phyloP scores from a whole-genome alignment of 352 stramenopile genomes.

The Aphanomyces cochlioides region DNA sequence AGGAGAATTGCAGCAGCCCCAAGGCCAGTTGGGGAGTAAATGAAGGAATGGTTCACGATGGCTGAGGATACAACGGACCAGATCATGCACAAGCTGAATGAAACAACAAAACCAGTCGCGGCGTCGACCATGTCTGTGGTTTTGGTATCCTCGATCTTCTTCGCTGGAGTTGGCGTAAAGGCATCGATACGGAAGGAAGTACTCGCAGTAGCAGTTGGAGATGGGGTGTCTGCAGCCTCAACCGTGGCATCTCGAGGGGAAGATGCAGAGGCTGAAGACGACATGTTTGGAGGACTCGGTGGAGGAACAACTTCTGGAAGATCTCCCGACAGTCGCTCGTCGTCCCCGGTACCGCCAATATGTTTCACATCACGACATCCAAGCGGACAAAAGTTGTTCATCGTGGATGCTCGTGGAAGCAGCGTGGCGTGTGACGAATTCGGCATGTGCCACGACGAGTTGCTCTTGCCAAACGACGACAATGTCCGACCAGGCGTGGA shows the following conservation, averaged over 20 bases:
- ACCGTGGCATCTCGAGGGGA: background rate
- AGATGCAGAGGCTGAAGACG: background rate
- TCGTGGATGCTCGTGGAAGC: conserved; percentile 6
- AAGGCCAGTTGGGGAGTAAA: conserved; percentile 2
- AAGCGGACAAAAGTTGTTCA: conserved; percentile 12
- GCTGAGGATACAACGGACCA: conserved; percentile 13
- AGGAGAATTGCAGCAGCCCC: conserved; percentile 1
- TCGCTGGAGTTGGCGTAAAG: background rate
- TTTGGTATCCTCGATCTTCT: conserved; percentile 1
- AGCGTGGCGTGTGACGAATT: background rate
- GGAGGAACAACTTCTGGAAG: background rate
- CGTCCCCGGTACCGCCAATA: background rate
- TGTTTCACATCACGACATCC: conserved; percentile 8
- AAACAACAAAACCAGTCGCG: conserved; percentile 19
- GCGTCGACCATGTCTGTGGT: conserved; percentile 10
- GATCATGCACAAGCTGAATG: conserved; percentile 23
- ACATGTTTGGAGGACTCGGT: background rate
- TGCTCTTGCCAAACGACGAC: background rate
- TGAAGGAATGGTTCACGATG: background rate
- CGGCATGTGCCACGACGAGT: background rate
- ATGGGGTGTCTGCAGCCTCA: background rate
- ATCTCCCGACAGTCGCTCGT: background rate
- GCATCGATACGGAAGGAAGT: background rate
- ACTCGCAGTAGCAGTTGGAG: background rate
- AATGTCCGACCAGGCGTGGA: background rate